Evolutionary conservation across 208 protist species (phyloP), one percentile per base, ranked within the genome.

Genomic region (Sergeia podlipaevii): DNA sequence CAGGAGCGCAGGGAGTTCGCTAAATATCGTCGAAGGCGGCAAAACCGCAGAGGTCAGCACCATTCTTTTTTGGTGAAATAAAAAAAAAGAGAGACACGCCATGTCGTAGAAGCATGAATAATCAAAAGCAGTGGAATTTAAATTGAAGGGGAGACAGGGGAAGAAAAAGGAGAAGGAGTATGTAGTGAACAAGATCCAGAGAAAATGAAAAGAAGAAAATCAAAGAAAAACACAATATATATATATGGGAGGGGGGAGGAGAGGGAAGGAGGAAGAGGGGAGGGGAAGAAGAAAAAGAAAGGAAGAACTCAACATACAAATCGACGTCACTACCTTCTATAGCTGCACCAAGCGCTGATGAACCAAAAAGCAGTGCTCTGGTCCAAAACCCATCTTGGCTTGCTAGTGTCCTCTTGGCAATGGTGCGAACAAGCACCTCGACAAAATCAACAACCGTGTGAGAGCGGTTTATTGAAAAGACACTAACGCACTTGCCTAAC

Each of bases 251-350:
- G 47, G 42, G 28, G 61, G 48, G 43, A 53, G 33, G 53, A 41
- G 60, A 69, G 61, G 41, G 18, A 34, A 69, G 60, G 23, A 36
- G 32, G 10, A 48, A 41, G 28, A 49, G 39, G 26, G 42, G 26
- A 1, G 43, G 27, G 43, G 33, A 50, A 51, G 42, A 28, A 65
- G 48, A 37, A 53, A 41, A 57, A 41, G 60, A 69, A 64, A 45
- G 18, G 39, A 69, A 64, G 23, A 36, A 48, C 76, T 89, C 84
- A 91, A 68, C 85, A 93, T 95, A 95, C 89, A 92, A 89, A 95
- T 95, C 89, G 55, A 91, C 78, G 64, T 95, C 89, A 70, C 89
- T 95, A 62, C 78, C 77, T 38, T 59, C 62, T 52, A 90, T 80
- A 21, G 80, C 73, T 23, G 89, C 89, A n/a, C 62, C 67, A 3